These are phyloP conservation scores for Mallotus japonicus DNA, from an alignment of 441 rosid genomes.

Conservation along the genomic window DNA sequence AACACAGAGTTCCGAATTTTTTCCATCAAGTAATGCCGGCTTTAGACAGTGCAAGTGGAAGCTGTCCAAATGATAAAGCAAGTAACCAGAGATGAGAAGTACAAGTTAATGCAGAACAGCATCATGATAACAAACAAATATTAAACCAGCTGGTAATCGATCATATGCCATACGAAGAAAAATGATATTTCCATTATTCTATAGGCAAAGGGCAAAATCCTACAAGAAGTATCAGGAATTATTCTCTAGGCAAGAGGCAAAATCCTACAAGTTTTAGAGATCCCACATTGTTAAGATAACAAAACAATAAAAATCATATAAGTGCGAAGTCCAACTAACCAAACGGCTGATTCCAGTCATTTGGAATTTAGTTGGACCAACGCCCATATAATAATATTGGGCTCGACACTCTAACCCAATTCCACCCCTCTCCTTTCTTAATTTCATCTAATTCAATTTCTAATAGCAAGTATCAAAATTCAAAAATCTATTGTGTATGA, in stretches of 20 bases:
- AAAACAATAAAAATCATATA: too few relatives aligned
- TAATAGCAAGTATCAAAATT: not conserved
- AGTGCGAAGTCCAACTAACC: too few relatives aligned
- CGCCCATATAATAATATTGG: too few relatives aligned
- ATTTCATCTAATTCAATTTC: too few relatives aligned
- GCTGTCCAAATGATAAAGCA: slow-evolving; percentile 39
- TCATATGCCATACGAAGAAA: not conserved
- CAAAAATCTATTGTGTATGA: not conserved
- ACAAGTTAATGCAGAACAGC: not conserved
- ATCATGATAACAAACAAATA: not conserved
- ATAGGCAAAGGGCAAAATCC: not conserved
- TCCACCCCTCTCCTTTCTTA: too few relatives aligned
- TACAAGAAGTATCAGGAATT: not conserved
- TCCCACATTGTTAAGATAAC: too few relatives aligned
- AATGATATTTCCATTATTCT: not conserved
- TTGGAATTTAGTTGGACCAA: too few relatives aligned
- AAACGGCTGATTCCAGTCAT: too few relatives aligned
- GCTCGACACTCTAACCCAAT: too few relatives aligned
- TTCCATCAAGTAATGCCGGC: slow-evolving; percentile 22
- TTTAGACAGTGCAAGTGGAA: slow-evolving; percentile 54
- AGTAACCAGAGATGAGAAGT: not conserved
- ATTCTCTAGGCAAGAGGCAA: slow-evolving; percentile 4
- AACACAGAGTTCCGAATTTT: slow-evolving; percentile 29
- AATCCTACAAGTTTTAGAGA: not conserved
- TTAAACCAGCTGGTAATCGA: slow-evolving; percentile 13